Conservation (phyloP, 2,329 filamentous ascomycete genomes). For the Colletotrichum sp. region DNA sequence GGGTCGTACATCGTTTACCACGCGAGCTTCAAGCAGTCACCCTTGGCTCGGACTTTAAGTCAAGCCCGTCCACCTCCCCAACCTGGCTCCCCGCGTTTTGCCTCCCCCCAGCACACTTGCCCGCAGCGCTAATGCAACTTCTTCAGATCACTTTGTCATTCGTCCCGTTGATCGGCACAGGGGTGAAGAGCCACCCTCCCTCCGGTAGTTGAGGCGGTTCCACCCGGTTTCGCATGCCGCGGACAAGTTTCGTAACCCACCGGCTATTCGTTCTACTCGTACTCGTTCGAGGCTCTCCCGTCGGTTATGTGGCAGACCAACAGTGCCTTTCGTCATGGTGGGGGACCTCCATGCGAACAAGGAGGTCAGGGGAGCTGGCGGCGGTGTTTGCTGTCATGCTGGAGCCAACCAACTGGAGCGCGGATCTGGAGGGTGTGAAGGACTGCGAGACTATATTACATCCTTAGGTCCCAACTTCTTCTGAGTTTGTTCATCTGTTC, state of each 20-base stretch:
- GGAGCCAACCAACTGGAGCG: not conserved
- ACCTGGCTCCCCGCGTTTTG: not conserved
- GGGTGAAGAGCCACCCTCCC: not conserved
- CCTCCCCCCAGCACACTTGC: not conserved
- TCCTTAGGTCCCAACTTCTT: not conserved
- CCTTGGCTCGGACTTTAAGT: not conserved
- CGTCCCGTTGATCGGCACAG: not conserved
- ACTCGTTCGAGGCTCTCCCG: not conserved
- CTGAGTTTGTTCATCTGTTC: not conserved
- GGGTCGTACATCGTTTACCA: not conserved
- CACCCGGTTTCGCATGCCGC: constrained; percentile 4
- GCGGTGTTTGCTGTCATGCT: not conserved
- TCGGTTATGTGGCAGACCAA: not conserved
- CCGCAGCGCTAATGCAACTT: not conserved
- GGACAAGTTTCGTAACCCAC: not conserved
- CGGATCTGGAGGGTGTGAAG: not conserved
- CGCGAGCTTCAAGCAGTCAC: not conserved
- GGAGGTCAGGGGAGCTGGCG: not conserved
- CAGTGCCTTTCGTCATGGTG: not conserved
- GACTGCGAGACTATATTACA: not conserved
- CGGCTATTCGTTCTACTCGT: not conserved
- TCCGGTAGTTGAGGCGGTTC: not conserved
- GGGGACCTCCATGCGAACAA: not conserved
- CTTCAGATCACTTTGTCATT: not conserved
- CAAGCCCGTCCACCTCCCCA: not conserved